phyloP scores from a whole-genome alignment of 331 rosid species.

The Cydonia oblonga region DNA sequence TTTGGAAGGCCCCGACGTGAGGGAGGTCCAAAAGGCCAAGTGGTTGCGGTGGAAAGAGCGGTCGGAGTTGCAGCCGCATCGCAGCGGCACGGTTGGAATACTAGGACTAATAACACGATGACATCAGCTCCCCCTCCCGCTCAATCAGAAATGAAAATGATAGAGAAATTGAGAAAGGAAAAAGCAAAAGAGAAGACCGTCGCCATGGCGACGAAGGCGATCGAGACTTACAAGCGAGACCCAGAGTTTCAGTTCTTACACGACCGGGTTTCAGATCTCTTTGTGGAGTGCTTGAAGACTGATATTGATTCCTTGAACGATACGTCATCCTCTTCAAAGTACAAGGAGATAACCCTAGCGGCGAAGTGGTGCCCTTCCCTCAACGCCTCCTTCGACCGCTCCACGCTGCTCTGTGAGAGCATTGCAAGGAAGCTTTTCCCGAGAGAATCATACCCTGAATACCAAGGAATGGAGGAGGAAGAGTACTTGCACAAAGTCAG shows the following conservation, averaged over 20 bases:
- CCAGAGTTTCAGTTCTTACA: background rate
- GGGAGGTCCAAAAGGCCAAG: background rate
- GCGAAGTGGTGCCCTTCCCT: conserved; percentile 8
- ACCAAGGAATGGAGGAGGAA: background rate
- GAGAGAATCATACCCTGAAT: background rate
- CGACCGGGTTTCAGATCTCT: conserved; percentile 4
- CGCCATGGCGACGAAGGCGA: background rate
- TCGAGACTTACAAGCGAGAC: background rate
- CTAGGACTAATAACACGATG: too few species aligned
- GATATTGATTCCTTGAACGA: background rate
- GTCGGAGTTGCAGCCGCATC: too few species aligned
- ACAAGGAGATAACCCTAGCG: background rate
- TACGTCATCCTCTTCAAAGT: background rate
- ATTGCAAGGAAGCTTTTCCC: background rate
- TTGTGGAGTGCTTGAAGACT: background rate
- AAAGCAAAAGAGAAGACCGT: background rate
- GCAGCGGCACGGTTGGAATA: too few species aligned
- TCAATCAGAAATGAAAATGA: background rate
- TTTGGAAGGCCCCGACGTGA: background rate
- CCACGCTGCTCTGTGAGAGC: conserved; percentile 3
- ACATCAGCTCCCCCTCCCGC: too few species aligned
- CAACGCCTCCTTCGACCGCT: background rate
- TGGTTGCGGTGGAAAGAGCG: background rate
- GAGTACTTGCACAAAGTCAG: background rate
- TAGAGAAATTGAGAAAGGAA: background rate